phyloP scores from a whole-genome alignment of 495 filamentous ascomycete species.

The Aspergillus olivimuriae region DNA sequence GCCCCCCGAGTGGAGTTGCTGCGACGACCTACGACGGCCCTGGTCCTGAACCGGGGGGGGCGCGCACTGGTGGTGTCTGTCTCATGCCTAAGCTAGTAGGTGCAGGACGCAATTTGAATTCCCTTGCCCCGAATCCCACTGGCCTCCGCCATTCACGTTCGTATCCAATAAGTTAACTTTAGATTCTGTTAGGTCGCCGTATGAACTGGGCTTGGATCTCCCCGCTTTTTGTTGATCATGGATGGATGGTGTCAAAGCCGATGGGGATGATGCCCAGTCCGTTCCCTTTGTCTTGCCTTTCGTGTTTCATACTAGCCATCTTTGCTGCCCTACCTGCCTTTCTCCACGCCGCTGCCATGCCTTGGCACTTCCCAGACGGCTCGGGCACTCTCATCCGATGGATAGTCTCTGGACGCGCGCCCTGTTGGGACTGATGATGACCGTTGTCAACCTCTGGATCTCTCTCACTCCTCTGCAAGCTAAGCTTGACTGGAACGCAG shows the following conservation, averaged over 20 bases:
- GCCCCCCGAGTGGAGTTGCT: conserved; percentile 17
- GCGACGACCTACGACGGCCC: conserved; percentile 19
- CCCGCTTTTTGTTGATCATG: conserved; percentile 19
- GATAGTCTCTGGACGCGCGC: conserved; percentile 3
- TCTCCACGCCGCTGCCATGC: conserved; percentile 15
- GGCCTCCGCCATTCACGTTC: conserved; percentile 12
- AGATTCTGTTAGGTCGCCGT: conserved; percentile 16
- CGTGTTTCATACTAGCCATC: conserved; percentile 7
- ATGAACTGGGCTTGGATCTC: conserved; percentile 20
- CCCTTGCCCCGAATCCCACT: conserved; percentile 17
- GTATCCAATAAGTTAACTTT: conserved; percentile 21
- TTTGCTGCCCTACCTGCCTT: conserved; percentile 15
- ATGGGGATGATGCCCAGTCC: conserved; percentile 8
- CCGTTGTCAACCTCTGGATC: background rate
- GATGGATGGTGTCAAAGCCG: conserved; percentile 14
- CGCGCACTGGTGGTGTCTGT: background rate
- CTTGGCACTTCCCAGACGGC: conserved; percentile 20
- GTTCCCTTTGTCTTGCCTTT: conserved; percentile 11
- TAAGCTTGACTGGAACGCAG: conserved; percentile 24
- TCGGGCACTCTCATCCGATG: conserved; percentile 11
- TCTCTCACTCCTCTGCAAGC: conserved; percentile 10
- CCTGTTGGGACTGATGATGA: conserved; percentile 6
- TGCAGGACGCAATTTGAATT: conserved; percentile 18
- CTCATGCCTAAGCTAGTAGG: background rate
- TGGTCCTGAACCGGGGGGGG: conserved; percentile 16